These are phyloP conservation scores for Cylindrotheca closterium DNA, from an alignment of 108 stramenopile genomes.

Conservation along the genomic window DNA sequence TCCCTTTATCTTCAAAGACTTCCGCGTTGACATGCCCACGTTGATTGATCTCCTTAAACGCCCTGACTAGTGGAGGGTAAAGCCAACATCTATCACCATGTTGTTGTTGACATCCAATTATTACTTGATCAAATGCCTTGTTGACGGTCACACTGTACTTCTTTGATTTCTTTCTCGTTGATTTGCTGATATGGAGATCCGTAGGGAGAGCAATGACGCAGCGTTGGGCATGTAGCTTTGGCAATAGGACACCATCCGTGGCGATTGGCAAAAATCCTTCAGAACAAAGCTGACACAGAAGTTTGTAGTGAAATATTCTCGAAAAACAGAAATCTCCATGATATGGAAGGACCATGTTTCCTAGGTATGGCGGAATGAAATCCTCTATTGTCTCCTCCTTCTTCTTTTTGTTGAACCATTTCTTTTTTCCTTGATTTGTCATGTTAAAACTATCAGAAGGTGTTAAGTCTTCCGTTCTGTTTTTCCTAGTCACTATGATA, in stretches of 20 bases:
- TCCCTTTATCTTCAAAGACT: constrained; percentile 8
- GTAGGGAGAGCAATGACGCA: constrained; percentile 57
- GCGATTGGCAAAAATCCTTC: constrained; percentile 90
- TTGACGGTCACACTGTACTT: constrained; percentile 65
- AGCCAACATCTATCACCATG: constrained; percentile 76
- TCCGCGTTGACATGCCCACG: constrained; percentile 17
- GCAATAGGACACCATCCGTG: constrained; percentile 51
- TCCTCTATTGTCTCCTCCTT: constrained; percentile 9
- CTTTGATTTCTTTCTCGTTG: constrained; percentile 68
- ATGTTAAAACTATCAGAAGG: not conserved
- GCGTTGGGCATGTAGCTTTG: constrained; percentile 79
- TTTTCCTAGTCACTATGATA: too few relatives aligned
- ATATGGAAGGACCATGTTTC: constrained; percentile 47
- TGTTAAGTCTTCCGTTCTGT: not conserved
- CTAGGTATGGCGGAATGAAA: constrained; percentile 58
- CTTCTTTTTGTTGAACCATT: not conserved
- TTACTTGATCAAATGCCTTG: constrained; percentile 60
- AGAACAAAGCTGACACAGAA: constrained; percentile 77
- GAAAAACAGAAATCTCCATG: constrained; percentile 76
- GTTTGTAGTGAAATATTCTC: constrained; percentile 49
- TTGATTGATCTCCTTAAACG: constrained; percentile 50
- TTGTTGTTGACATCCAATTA: constrained; percentile 76
- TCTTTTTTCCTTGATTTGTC: not conserved
- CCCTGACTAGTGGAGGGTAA: constrained; percentile 66
- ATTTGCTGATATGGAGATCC: constrained; percentile 68